Evolutionary conservation across 805 yeast species (phyloP).

Genomic region (Starmerella apicola): DNA sequence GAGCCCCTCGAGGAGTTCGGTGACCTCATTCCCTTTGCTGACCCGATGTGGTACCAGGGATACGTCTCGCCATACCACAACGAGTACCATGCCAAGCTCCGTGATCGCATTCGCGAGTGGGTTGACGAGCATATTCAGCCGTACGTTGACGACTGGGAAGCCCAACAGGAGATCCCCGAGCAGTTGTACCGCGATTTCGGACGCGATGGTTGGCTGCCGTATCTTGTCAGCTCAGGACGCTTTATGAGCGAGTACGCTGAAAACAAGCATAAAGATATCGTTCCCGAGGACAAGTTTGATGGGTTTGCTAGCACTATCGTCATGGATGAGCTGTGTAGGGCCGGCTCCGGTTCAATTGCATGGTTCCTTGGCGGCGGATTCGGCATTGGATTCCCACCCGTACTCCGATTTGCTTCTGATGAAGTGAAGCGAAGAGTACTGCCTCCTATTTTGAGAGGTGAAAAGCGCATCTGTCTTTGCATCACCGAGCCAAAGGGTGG

Average conservation of each 20-base stretch:
- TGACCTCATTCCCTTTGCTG: slow-evolving; percentile 31
- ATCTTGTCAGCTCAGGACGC: slow-evolving; percentile 24
- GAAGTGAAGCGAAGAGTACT: slow-evolving; percentile 28
- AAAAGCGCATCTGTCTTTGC: slow-evolving; percentile 32
- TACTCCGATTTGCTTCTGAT: slow-evolving; percentile 26
- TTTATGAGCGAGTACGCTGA: slow-evolving; percentile 28
- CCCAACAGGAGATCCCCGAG: slow-evolving; percentile 27
- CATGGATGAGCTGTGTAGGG: slow-evolving; percentile 31
- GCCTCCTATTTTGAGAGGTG: slow-evolving; percentile 30
- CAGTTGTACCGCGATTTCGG: slow-evolving; percentile 28
- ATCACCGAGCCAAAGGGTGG: slow-evolving; percentile 37
- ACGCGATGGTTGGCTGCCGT: slow-evolving; percentile 30
- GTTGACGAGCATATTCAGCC: slow-evolving; percentile 31
- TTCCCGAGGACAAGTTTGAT: slow-evolving; percentile 29
- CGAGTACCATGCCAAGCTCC: slow-evolving; percentile 30
- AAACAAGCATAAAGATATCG: slow-evolving; percentile 21
- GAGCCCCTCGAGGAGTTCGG: slow-evolving; percentile 21
- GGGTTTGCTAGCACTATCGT: slow-evolving; percentile 30
- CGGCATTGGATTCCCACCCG: slow-evolving; percentile 33
- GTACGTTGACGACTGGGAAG: slow-evolving; percentile 34
- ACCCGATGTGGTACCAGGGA: slow-evolving; percentile 36
- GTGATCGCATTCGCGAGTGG: slow-evolving; percentile 31
- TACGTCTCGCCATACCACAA: slow-evolving; percentile 31
- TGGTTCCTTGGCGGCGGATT: slow-evolving; percentile 34
- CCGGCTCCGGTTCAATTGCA: slow-evolving; percentile 33